A percentile compares a stretch with the other conserved stretches of the same genome.
Evolutionary conservation across 2,329 filamentous ascomycete genomes (phyloP).

Genomic region (Raffaelea albimanens): DNA sequence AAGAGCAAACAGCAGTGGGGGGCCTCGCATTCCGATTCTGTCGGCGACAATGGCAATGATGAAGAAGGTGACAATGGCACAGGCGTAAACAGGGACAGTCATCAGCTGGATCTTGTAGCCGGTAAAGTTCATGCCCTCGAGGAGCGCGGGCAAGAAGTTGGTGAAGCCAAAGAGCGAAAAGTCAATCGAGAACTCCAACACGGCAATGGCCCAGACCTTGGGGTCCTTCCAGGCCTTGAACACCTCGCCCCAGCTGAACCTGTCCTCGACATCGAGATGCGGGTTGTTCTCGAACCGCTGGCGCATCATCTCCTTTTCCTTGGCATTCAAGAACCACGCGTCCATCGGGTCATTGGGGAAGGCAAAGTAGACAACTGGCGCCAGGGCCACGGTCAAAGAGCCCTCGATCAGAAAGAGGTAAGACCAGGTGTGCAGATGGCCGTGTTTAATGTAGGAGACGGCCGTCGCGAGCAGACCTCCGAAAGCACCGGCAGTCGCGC

Average conservation of each 20-base stretch:
- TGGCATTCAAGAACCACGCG: constrained; percentile 8
- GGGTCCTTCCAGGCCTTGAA: not conserved
- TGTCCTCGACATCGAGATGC: constrained; percentile 5
- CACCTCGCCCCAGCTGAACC: constrained; percentile 1
- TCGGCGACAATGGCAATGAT: constrained; percentile 48
- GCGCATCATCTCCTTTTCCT: constrained; percentile 4
- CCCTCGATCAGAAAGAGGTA: constrained; percentile 12
- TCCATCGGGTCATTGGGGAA: constrained; percentile 6
- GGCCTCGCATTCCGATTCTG: constrained; percentile 30
- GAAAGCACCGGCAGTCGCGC: constrained; percentile 8
- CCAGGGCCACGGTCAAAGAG: constrained; percentile 3
- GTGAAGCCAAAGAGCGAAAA: constrained; percentile 38
- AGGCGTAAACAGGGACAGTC: constrained; percentile 57
- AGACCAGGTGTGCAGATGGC: constrained; percentile 4
- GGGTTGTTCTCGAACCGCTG: constrained; percentile 4
- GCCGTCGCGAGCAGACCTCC: constrained; percentile 8
- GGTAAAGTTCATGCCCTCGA: constrained; percentile 50
- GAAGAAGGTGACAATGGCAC: constrained; percentile 54
- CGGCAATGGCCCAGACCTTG: not conserved
- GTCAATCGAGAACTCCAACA: constrained; percentile 1
- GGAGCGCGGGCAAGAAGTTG: constrained; percentile 62
- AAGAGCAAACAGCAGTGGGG: not conserved
- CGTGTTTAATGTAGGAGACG: constrained; percentile 5
- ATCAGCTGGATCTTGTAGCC: constrained; percentile 50
- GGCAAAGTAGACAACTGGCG: not conserved